Conservation (phyloP, 768 basidiomycete species). For the Pluteus cervinus region DNA sequence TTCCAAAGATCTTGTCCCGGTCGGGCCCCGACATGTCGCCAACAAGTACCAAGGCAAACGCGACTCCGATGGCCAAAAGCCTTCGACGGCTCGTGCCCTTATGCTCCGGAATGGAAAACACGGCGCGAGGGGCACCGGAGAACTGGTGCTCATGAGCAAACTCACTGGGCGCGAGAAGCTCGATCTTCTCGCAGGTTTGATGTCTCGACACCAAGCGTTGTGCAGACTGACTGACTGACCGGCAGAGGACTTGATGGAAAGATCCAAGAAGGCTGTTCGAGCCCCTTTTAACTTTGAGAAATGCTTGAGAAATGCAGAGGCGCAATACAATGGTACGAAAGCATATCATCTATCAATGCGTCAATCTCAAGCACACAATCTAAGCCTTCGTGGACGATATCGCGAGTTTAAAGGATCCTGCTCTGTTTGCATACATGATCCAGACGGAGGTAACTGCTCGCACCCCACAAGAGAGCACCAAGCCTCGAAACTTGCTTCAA, state of each 20-base stretch:
- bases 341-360: background rate
- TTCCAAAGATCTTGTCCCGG: slow-evolving; percentile 44
- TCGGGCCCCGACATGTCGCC: slow-evolving; percentile 50
- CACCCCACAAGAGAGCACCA: slow-evolving; percentile 25
- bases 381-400: slow-evolving; percentile 69
- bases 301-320: slow-evolving; percentile 63
- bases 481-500: slow-evolving; percentile 20
- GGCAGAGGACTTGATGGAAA: slow-evolving; percentile 64
- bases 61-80: slow-evolving; percentile 43
- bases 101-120: slow-evolving; percentile 71
- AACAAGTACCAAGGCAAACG: slow-evolving; percentile 30
- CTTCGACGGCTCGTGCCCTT: slow-evolving; percentile 68
- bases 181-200: slow-evolving; percentile 67
- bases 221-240: too few species aligned
- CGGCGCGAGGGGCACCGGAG: slow-evolving; percentile 67
- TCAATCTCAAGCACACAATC: slow-evolving; percentile 9
- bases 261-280: slow-evolving; percentile 51
- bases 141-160: slow-evolving; percentile 49
- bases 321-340: slow-evolving; percentile 61
- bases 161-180: slow-evolving; percentile 77
- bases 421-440: slow-evolving; percentile 54
- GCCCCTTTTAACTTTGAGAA: slow-evolving; percentile 60
- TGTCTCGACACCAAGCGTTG: too few species aligned
- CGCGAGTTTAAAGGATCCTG: slow-evolving; percentile 56
- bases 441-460: slow-evolving; percentile 51